Evolutionary conservation across 225 moss, liverwort and hornwort species (phyloP).

Genomic region (Rhytidiadelphus loreus): DNA sequence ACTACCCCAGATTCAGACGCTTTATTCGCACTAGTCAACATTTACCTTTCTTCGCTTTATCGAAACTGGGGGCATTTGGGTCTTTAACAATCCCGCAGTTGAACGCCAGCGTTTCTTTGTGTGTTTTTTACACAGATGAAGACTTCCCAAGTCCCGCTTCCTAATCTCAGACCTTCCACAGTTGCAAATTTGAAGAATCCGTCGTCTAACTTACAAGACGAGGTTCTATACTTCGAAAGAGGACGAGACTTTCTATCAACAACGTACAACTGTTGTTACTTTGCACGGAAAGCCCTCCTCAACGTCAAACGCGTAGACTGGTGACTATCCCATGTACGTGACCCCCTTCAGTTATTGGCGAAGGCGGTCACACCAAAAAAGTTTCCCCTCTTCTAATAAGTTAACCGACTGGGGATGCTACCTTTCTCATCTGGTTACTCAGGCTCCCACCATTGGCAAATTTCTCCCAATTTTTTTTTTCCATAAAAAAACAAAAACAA

Average conservation of each 20-base stretch:
- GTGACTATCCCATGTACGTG: neutral
- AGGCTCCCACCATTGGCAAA: neutral
- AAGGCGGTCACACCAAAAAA: neutral
- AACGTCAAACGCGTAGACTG: neutral
- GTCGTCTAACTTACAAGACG: too few relatives aligned
- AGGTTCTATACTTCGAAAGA: neutral
- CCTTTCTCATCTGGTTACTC: neutral
- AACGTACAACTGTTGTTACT: neutral
- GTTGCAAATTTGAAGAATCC: neutral
- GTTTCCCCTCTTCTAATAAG: neutral
- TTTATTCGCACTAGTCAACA: neutral
- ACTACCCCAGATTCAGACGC: neutral
- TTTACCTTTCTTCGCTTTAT: neutral
- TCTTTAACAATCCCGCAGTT: neutral
- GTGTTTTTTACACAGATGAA: neutral
- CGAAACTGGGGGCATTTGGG: neutral
- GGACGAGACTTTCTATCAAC: neutral
- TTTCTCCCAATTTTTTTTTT: neutral
- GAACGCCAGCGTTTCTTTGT: neutral
- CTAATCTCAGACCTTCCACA: neutral
- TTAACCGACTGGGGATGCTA: neutral
- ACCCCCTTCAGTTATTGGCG: neutral
- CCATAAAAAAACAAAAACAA: rapidly evolving
- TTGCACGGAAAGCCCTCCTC: neutral
- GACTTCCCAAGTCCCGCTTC: neutral